Conservation (phyloP, 768 basidiomycete species). For the Cystofilobasidium bisporidii region DNA sequence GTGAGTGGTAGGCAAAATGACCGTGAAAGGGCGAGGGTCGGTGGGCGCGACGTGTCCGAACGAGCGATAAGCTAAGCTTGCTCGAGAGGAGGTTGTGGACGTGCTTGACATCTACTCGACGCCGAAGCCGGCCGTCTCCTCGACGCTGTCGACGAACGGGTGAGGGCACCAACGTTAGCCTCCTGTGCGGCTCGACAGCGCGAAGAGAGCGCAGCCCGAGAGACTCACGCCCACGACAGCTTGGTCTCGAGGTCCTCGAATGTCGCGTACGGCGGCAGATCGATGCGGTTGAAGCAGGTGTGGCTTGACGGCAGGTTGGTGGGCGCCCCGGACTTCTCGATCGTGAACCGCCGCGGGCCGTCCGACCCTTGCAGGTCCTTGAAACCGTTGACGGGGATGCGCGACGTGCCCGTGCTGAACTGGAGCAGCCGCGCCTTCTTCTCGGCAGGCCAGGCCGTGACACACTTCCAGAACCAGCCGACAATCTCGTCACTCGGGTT, state of each 20-base stretch:
- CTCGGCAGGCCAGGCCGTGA: slow-evolving; percentile 94
- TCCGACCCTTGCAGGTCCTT: slow-evolving; percentile 97
- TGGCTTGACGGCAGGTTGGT: slow-evolving; percentile 93
- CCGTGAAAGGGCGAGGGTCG: too few species aligned
- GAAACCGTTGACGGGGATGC: slow-evolving; percentile 97
- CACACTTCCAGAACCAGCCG: slow-evolving; percentile 99
- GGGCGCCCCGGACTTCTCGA: slow-evolving; percentile 96
- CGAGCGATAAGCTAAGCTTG: too few species aligned
- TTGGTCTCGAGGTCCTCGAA: slow-evolving; percentile 80
- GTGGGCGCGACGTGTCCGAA: too few species aligned
- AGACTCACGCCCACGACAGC: slow-evolving; percentile 59
- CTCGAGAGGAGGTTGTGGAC: too few species aligned
- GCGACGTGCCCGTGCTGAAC: slow-evolving; percentile 83
- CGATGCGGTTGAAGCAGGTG: slow-evolving; percentile 86
- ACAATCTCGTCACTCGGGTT: slow-evolving; percentile 48
- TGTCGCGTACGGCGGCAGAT: slow-evolving; percentile 86
- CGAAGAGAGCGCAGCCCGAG: too few species aligned
- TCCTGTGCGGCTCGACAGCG: neutral
- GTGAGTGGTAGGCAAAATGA: too few species aligned
- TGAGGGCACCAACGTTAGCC: neutral
- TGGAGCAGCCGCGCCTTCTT: slow-evolving; percentile 68
- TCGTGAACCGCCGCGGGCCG: slow-evolving; percentile 91
- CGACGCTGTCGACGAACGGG: neutral
- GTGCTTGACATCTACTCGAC: too few species aligned
- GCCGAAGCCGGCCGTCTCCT: slow-evolving; percentile 20